Percentiles rank a stretch among this genome's conserved stretches.
Conservation (phyloP, 495 filamentous ascomycete genomes). For the Penicillium subrubescens region DNA sequence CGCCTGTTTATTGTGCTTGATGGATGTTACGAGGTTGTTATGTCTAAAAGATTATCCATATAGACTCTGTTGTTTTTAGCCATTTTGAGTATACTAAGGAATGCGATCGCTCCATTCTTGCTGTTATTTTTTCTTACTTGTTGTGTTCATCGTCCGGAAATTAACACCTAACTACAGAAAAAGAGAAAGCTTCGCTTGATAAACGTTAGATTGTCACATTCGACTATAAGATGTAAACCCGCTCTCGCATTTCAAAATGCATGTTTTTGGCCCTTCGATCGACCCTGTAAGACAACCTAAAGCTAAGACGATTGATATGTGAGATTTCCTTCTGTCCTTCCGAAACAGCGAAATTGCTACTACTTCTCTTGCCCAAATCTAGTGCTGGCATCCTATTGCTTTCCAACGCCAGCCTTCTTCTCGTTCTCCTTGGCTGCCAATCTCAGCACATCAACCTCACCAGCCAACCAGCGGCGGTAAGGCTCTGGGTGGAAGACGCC, state of each 20-base stretch:
- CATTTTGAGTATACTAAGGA: constrained; percentile 21
- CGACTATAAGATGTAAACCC: background rate
- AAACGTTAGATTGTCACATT: background rate
- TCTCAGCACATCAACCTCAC: constrained; percentile 66
- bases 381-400: background rate
- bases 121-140: background rate
- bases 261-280: background rate
- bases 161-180: background rate
- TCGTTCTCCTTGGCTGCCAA: constrained; percentile 62
- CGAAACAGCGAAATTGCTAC: background rate
- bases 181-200: background rate
- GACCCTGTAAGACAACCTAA: background rate
- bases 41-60: constrained; percentile 16
- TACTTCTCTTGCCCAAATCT: background rate
- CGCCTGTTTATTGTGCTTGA: background rate
- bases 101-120: background rate
- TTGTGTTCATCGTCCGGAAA: background rate
- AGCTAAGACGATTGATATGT: background rate
- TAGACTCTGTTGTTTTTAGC: constrained; percentile 31
- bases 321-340: background rate
- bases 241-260: constrained; percentile 3
- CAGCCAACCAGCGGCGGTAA: constrained; percentile 80
- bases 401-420: constrained; percentile 37
- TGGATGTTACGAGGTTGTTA: constrained; percentile 14
- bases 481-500: constrained; percentile 82